Percentiles rank a stretch among this genome's conserved stretches.
These are phyloP conservation scores for Colletotrichum cereale DNA, from an alignment of 2,329 filamentous ascomycete genomes.

Conservation along the genomic window DNA sequence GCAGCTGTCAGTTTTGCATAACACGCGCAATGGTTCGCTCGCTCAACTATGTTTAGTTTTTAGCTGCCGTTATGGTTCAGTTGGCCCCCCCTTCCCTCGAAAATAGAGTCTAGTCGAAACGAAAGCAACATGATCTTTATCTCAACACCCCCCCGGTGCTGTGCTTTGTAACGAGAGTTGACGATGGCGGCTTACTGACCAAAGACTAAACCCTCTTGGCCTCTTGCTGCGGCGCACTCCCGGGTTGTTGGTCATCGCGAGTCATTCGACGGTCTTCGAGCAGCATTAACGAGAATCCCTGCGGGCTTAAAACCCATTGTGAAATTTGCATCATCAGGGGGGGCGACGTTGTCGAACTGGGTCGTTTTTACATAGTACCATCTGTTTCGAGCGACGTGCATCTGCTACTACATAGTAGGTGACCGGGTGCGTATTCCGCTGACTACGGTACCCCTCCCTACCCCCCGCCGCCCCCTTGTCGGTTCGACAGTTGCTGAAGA, in stretches of 20 bases:
- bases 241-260: slow-evolving; percentile 1
- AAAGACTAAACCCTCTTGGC: slow-evolving; percentile 3
- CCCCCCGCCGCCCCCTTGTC: slow-evolving; percentile 25
- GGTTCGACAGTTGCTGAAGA: neutral
- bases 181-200: slow-evolving; percentile 17
- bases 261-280: slow-evolving; percentile 10
- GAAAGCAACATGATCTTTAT: slow-evolving; percentile 22
- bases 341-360: slow-evolving; percentile 5
- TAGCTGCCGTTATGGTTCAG: slow-evolving; percentile 2
- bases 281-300: slow-evolving; percentile 11
- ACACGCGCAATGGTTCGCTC: slow-evolving; percentile 18
- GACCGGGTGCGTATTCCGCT: slow-evolving; percentile 22
- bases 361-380: slow-evolving; percentile 11
- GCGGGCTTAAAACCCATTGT: neutral
- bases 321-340: slow-evolving; percentile 12
- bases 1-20: slow-evolving; percentile 35
- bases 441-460: too few species aligned
- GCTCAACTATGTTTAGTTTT: slow-evolving; percentile 18
- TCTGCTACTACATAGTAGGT: slow-evolving; percentile 10
- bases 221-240: slow-evolving; percentile 3
- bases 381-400: slow-evolving; percentile 34
- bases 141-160: neutral
- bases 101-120: slow-evolving; percentile 33
- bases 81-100: neutral
- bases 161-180: neutral